phyloP scores from a whole-genome alignment of 495 filamentous ascomycete species.

The Sabuloglossum arenarium region DNA sequence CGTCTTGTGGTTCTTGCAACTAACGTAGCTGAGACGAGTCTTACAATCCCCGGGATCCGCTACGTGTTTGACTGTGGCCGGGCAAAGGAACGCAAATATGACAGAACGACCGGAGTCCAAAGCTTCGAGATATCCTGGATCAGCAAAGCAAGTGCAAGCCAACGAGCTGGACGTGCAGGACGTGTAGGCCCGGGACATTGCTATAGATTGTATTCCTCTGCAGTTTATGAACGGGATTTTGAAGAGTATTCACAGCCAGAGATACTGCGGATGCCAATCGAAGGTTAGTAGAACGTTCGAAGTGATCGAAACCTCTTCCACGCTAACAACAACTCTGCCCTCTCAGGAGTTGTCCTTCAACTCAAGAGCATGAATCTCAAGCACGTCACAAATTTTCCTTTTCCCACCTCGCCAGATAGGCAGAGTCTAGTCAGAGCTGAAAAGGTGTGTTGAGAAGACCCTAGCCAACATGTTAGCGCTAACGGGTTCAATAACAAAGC shows the following conservation, averaged over 20 bases:
- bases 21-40: constrained; percentile 90
- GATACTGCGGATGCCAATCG: constrained; percentile 78
- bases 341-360: constrained; percentile 79
- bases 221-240: constrained; percentile 85
- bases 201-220: constrained; percentile 83
- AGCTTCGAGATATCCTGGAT: constrained; percentile 93
- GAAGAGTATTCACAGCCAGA: constrained; percentile 71
- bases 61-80: constrained; percentile 94
- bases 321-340: constrained; percentile 39
- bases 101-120: constrained; percentile 70
- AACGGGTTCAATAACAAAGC: constrained; percentile 8
- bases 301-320: not conserved
- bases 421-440: constrained; percentile 68
- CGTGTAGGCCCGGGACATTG: constrained; percentile 93
- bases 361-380: constrained; percentile 90
- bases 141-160: constrained; percentile 87
- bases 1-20: constrained; percentile 84
- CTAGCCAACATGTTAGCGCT: not conserved
- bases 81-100: constrained; percentile 76
- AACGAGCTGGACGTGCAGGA: constrained; percentile 85
- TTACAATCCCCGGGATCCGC: constrained; percentile 88
- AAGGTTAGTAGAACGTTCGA: constrained; percentile 23
- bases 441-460: constrained; percentile 19
- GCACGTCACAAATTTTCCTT: constrained; percentile 88
- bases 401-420: constrained; percentile 76